These are phyloP conservation scores for Myotisia sp. DNA, from an alignment of 2,329 filamentous ascomycete genomes.

Conservation along the genomic window DNA sequence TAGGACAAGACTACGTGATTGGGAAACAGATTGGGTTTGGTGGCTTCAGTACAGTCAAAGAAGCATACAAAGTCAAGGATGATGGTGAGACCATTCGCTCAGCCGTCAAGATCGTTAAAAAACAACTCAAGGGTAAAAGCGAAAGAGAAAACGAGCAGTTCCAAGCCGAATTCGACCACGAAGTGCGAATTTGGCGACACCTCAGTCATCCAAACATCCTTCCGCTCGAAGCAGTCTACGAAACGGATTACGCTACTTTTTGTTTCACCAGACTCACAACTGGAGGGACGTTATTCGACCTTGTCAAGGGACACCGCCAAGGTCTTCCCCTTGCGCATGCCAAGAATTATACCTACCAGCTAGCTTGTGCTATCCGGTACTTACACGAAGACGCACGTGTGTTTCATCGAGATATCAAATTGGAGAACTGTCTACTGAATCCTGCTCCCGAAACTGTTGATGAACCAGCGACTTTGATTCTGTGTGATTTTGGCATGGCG, in stretches of 20 bases:
- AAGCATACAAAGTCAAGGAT: slow-evolving; percentile 49
- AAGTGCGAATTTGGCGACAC: slow-evolving; percentile 54
- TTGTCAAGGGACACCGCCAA: slow-evolving; percentile 42
- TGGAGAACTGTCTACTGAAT: slow-evolving; percentile 49
- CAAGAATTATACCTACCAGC: slow-evolving; percentile 47
- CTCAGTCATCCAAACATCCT: slow-evolving; percentile 49
- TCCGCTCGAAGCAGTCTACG: slow-evolving; percentile 49
- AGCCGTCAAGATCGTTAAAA: slow-evolving; percentile 55
- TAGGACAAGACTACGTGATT: slow-evolving; percentile 52
- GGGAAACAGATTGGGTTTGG: slow-evolving; percentile 52
- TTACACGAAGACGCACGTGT: slow-evolving; percentile 53
- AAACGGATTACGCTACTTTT: slow-evolving; percentile 54
- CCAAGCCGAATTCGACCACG: slow-evolving; percentile 54
- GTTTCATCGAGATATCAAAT: slow-evolving; percentile 54
- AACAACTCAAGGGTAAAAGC: slow-evolving; percentile 39
- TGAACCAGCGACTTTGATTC: slow-evolving; percentile 38
- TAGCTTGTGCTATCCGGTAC: slow-evolving; percentile 51
- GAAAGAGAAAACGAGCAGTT: slow-evolving; percentile 51
- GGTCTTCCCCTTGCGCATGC: slow-evolving; percentile 40
- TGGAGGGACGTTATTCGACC: slow-evolving; percentile 50
- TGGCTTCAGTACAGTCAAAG: slow-evolving; percentile 53
- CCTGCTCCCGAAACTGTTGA: slow-evolving; percentile 33
- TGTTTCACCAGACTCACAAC: slow-evolving; percentile 52
- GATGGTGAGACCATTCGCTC: slow-evolving; percentile 37
- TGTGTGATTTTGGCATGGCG: slow-evolving; percentile 57